These are phyloP conservation scores for Claviceps digitariae DNA, from an alignment of 2,329 filamentous ascomycete genomes.

Conservation along the genomic window DNA sequence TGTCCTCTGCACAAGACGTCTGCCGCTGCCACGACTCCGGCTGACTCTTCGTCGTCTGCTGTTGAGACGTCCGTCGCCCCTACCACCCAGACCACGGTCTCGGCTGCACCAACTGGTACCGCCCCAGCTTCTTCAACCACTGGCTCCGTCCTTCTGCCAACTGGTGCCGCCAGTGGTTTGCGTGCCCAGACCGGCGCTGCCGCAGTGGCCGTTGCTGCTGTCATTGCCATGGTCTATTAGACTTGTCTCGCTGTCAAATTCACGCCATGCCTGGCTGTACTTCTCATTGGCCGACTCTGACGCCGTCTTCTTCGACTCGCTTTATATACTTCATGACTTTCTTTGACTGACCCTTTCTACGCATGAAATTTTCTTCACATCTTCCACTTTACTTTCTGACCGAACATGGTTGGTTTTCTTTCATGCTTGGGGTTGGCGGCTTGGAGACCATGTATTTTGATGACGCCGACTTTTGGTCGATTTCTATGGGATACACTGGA, in stretches of 20 bases:
- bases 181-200: slow-evolving; percentile 27
- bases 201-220: slow-evolving; percentile 25
- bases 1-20: slow-evolving; percentile 23
- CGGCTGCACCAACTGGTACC: slow-evolving; percentile 11
- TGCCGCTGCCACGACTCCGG: slow-evolving; percentile 3
- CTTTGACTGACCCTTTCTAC: not conserved
- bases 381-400: too few relatives aligned
- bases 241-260: not conserved
- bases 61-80: slow-evolving; percentile 2
- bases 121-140: slow-evolving; percentile 9
- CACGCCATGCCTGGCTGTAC: not conserved
- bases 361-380: too few relatives aligned
- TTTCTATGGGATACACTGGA: not conserved
- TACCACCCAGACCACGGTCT: slow-evolving; percentile 13
- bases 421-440: not conserved
- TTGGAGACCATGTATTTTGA: not conserved
- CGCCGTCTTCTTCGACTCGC: not conserved
- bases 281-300: not conserved
- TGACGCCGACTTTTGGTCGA: not conserved
- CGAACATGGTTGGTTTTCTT: not conserved
- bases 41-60: slow-evolving; percentile 12
- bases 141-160: slow-evolving; percentile 11
- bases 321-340: not conserved
- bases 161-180: slow-evolving; percentile 21
- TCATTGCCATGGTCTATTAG: slow-evolving; percentile 25